phyloP scores from a whole-genome alignment of 2,329 filamentous ascomycete genomes.

The Xylariaceae sp. region DNA sequence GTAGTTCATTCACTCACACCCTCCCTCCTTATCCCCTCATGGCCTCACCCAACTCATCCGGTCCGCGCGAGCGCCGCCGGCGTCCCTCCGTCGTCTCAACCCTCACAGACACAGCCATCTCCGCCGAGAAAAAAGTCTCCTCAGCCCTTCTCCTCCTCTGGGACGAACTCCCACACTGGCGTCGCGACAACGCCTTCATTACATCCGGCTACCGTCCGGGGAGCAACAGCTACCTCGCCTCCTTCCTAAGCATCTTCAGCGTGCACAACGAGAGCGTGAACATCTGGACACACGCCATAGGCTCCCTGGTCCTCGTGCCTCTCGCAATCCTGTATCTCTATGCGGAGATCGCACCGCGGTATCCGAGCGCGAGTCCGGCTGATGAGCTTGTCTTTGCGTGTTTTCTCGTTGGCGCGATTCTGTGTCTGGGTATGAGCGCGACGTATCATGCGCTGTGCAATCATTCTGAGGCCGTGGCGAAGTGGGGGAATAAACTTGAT shows the following conservation, averaged over 20 bases:
- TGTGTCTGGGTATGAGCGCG: constrained; percentile 75
- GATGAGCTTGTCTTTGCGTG: constrained; percentile 71
- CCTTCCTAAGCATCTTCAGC: constrained; percentile 39
- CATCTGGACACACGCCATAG: constrained; percentile 61
- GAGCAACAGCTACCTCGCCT: constrained; percentile 45
- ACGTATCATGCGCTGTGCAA: constrained; percentile 82
- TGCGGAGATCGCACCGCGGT: constrained; percentile 56
- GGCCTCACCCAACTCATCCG: constrained; percentile 10
- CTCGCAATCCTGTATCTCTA: constrained; percentile 50
- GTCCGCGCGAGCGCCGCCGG: constrained; percentile 31
- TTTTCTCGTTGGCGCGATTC: constrained; percentile 70
- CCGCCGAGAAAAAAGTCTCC: constrained; percentile 38
- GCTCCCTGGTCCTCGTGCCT: constrained; percentile 53
- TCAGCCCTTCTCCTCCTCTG: constrained; percentile 45
- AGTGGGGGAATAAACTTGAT: constrained; percentile 87
- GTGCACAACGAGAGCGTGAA: constrained; percentile 60
- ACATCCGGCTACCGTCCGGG: constrained; percentile 48
- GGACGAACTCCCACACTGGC: constrained; percentile 55
- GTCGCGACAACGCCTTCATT: constrained; percentile 56
- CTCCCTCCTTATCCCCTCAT: constrained; percentile 1
- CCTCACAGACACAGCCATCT: constrained; percentile 15
- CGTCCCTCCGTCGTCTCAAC: constrained; percentile 29
- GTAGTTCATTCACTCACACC: background rate
- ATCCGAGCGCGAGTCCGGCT: constrained; percentile 52
- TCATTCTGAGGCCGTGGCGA: constrained; percentile 71